Percentiles rank a stretch among this genome's conserved stretches.
Conservation (phyloP, 2,329 filamentous ascomycete species). For the Talaromyces albobiverticillius region DNA sequence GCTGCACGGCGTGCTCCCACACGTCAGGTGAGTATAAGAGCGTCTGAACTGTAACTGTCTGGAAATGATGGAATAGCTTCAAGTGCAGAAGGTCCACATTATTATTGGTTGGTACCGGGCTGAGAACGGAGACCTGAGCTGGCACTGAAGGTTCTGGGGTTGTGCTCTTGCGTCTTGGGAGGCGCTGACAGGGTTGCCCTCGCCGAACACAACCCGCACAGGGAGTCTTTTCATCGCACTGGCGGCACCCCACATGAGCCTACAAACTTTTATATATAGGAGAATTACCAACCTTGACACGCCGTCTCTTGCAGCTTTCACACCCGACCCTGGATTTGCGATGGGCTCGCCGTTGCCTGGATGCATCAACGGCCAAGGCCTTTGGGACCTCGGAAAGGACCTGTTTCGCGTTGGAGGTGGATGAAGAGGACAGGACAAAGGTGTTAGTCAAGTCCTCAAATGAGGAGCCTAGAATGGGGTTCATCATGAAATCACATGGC, state of each 20-base stretch:
- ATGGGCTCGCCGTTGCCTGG: slow-evolving; percentile 11
- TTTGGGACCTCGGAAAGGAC: slow-evolving; percentile 7
- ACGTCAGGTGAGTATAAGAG: slow-evolving; percentile 3
- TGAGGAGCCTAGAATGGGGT: too few species aligned
- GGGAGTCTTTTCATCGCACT: slow-evolving; percentile 7
- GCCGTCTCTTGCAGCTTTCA: slow-evolving; percentile 9
- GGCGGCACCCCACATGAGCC: background rate
- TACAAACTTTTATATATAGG: background rate
- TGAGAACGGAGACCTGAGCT: background rate
- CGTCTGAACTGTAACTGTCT: slow-evolving; percentile 4
- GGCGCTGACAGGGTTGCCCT: slow-evolving; percentile 5
- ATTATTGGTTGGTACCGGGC: background rate
- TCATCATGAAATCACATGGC: too few species aligned
- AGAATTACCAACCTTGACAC: slow-evolving; percentile 2
- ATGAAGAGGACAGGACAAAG: slow-evolving; percentile 3
- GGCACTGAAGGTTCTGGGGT: background rate
- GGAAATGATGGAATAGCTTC: slow-evolving; percentile 10
- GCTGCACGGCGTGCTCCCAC: slow-evolving; percentile 10
- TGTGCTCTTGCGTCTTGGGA: background rate
- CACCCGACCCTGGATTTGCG: slow-evolving; percentile 9
- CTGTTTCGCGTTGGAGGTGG: background rate
- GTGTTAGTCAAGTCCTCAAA: slow-evolving; percentile 6
- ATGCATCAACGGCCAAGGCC: background rate
- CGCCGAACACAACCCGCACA: slow-evolving; percentile 10
- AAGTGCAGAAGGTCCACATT: background rate